phyloP scores from a whole-genome alignment of 768 basidiomycete species.

The Suillus lakei region DNA sequence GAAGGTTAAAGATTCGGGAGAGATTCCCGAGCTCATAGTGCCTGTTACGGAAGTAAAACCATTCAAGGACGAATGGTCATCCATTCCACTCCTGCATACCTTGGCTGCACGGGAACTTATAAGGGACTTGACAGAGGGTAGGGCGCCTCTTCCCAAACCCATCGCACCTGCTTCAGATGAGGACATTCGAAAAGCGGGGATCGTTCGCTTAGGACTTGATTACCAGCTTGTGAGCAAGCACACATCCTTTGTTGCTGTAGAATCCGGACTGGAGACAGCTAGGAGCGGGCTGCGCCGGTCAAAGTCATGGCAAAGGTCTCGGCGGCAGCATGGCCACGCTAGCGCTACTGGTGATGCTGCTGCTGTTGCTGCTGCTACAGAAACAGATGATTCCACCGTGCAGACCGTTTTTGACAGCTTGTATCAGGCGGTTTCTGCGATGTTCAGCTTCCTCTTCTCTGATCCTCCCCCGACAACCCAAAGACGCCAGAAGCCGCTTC shows the following conservation, averaged over 20 bases:
- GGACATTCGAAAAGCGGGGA: conserved; percentile 46
- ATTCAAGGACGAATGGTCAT: conserved; percentile 22
- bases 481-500: conserved; percentile 13
- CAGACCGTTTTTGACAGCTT: conserved; percentile 23
- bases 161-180: conserved; percentile 31
- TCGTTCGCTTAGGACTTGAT: conserved; percentile 52
- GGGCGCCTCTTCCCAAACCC: conserved; percentile 36
- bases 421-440: conserved; percentile 20
- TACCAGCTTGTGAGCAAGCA: conserved; percentile 57
- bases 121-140: conserved; percentile 49
- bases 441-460: conserved; percentile 16
- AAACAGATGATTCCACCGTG: conserved; percentile 14
- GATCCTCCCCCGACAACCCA: conserved; percentile 5
- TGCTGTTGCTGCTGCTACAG: not conserved
- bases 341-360: not conserved
- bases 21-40: conserved; percentile 22
- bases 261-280: conserved; percentile 33
- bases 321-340: conserved; percentile 9
- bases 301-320: conserved; percentile 21
- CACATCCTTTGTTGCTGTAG: conserved; percentile 63
- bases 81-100: conserved; percentile 50
- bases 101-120: conserved; percentile 60
- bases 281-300: conserved; percentile 13
- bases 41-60: conserved; percentile 30
- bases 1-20: conserved; percentile 29